These are phyloP conservation scores for Amanita brunnescens DNA, from an alignment of 768 basidiomycete species.

Conservation along the genomic window DNA sequence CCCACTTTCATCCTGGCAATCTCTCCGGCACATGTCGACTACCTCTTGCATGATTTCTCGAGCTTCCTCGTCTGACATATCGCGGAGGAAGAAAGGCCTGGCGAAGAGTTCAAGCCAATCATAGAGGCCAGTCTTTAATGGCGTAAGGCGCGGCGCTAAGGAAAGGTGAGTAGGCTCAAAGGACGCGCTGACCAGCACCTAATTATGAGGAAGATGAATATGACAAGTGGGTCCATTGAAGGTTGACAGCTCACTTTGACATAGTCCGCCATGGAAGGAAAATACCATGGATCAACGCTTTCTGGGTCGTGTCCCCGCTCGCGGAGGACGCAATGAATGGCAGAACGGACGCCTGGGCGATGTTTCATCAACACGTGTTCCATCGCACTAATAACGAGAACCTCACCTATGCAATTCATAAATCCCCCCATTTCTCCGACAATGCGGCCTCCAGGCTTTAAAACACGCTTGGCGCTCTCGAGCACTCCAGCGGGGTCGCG, in stretches of 20 bases:
- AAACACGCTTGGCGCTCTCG: constrained; percentile 43
- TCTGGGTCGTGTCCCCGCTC: constrained; percentile 49
- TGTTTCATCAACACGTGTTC: not conserved
- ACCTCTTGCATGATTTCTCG: constrained; percentile 56
- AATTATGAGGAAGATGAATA: constrained; percentile 1
- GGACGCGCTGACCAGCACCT: constrained; percentile 51
- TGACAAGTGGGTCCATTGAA: not conserved
- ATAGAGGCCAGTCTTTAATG: constrained; percentile 39
- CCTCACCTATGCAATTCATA: constrained; percentile 60
- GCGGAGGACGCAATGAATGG: constrained; percentile 44
- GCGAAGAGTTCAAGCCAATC: constrained; percentile 69
- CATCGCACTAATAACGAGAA: not conserved
- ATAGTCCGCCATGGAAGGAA: constrained; percentile 68
- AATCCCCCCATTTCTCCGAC: constrained; percentile 75
- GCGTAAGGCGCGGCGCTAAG: constrained; percentile 47
- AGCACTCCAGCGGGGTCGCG: constrained; percentile 59
- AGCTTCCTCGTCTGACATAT: constrained; percentile 45
- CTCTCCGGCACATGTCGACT: constrained; percentile 42
- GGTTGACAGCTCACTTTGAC: constrained; percentile 28
- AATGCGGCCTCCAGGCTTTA: constrained; percentile 66
- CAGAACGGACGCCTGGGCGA: constrained; percentile 45
- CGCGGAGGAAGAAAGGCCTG: constrained; percentile 48
- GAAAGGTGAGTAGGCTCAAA: constrained; percentile 48
- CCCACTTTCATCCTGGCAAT: constrained; percentile 49
- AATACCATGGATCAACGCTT: constrained; percentile 74